Percentiles rank a stretch among this genome's conserved stretches.
These are phyloP conservation scores for Mimosa bimucronata DNA, from an alignment of 306 rosid species.

Conservation along the genomic window DNA sequence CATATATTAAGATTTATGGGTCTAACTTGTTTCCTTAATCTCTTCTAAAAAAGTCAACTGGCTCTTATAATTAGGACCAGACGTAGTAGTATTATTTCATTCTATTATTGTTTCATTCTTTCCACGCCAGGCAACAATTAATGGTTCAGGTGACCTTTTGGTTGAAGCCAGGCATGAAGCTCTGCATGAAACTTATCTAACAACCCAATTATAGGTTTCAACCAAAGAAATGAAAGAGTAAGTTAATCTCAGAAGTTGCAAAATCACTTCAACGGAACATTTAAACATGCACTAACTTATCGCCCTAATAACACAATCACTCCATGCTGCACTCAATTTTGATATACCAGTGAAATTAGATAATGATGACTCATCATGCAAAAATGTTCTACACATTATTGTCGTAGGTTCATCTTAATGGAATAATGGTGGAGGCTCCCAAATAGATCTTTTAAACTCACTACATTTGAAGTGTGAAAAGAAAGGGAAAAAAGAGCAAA, in stretches of 20 bases:
- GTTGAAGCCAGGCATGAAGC: neutral
- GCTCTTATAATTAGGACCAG: too few species aligned
- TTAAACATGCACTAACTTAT: neutral
- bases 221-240: neutral
- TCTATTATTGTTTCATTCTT: neutral
- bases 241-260: neutral
- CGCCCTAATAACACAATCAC: neutral
- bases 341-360: neutral
- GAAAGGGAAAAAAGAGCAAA: neutral
- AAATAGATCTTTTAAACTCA: neutral
- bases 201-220: neutral
- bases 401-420: neutral
- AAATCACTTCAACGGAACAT: neutral
- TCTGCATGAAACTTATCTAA: neutral
- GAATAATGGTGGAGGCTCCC: neutral
- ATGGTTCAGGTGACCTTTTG: neutral
- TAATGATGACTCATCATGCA: neutral
- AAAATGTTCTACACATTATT: neutral
- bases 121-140: neutral
- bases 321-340: neutral
- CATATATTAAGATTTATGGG: too few species aligned
- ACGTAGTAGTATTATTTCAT: too few species aligned
- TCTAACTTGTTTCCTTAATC: too few species aligned
- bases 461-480: neutral
- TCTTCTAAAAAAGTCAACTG: too few species aligned